Evolutionary conservation across 176 grass and related monocot genomes (phyloP).

Genomic region (Ensete glaucum): DNA sequence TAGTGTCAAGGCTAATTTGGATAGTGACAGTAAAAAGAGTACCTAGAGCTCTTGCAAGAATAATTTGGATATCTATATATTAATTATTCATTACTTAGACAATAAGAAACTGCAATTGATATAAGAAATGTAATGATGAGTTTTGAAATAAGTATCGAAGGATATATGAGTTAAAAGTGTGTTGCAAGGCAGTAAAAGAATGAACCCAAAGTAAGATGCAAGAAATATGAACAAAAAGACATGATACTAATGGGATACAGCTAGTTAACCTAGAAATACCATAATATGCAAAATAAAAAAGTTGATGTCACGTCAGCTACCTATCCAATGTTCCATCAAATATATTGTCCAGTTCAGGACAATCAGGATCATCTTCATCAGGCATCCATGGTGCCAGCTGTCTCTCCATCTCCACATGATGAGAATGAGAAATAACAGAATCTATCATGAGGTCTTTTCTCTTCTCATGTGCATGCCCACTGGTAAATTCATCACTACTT

Average conservation of each 20-base stretch:
- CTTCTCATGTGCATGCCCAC: constrained; percentile 62
- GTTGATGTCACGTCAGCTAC: constrained; percentile 24
- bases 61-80: neutral
- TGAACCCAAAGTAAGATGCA: neutral
- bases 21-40: too few relatives aligned
- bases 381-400: constrained; percentile 88
- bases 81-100: neutral
- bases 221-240: constrained; percentile 6
- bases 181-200: neutral
- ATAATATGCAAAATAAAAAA: neutral
- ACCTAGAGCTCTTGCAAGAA: too few relatives aligned
- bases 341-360: constrained; percentile 75
- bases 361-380: constrained; percentile 75
- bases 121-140: neutral
- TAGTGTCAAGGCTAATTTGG: too few relatives aligned
- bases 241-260: neutral
- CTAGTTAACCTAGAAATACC: neutral
- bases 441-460: constrained; percentile 90
- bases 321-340: constrained; percentile 54
- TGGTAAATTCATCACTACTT: constrained; percentile 55
- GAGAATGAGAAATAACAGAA: constrained; percentile 78
- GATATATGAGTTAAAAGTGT: neutral
- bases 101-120: neutral
- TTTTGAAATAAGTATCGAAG: neutral
- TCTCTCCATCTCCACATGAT: constrained; percentile 60